These are phyloP conservation scores for Linnemannia schmuckeri DNA, from an alignment of 192 early-diverging fungal genomes.

Conservation along the genomic window DNA sequence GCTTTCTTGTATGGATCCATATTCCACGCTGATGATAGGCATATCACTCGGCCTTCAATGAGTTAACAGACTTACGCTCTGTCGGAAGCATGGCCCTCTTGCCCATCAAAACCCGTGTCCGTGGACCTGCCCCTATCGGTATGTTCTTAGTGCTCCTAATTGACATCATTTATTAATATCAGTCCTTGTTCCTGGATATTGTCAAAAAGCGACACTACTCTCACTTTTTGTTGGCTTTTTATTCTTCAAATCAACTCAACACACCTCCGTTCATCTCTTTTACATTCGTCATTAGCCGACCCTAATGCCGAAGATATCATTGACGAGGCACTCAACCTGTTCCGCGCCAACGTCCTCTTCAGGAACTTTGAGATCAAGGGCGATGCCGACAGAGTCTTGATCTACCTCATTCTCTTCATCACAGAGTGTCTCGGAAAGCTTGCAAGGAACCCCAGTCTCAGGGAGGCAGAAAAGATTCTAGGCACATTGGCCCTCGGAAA, in stretches of 20 bases:
- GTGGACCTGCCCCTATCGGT: constrained; percentile 87
- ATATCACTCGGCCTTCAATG: constrained; percentile 91
- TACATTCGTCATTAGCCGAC: constrained; percentile 60
- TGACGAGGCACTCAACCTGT: constrained; percentile 94
- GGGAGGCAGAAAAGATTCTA: constrained; percentile 85
- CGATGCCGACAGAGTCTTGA: constrained; percentile 89
- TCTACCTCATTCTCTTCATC: constrained; percentile 95
- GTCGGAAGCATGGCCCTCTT: constrained; percentile 91
- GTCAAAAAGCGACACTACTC: not conserved
- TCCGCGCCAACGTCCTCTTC: constrained; percentile 97
- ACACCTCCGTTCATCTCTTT: not conserved
- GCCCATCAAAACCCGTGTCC: constrained; percentile 90
- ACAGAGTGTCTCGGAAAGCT: constrained; percentile 85
- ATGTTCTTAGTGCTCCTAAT: constrained; percentile 16
- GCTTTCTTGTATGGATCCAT: not conserved
- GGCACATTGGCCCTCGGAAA: constrained; percentile 89
- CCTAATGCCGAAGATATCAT: constrained; percentile 84
- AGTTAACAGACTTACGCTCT: constrained; percentile 65
- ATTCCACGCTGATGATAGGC: constrained; percentile 61
- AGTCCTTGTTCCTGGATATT: not conserved
- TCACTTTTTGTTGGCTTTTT: constrained; percentile 16
- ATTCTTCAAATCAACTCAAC: not conserved
- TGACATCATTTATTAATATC: constrained; percentile 6
- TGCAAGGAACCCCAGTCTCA: constrained; percentile 67
- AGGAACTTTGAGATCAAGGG: constrained; percentile 99